These are phyloP conservation scores for Ceratocystis ficicola DNA, from an alignment of 2,329 filamentous ascomycete species.

Conservation along the genomic window DNA sequence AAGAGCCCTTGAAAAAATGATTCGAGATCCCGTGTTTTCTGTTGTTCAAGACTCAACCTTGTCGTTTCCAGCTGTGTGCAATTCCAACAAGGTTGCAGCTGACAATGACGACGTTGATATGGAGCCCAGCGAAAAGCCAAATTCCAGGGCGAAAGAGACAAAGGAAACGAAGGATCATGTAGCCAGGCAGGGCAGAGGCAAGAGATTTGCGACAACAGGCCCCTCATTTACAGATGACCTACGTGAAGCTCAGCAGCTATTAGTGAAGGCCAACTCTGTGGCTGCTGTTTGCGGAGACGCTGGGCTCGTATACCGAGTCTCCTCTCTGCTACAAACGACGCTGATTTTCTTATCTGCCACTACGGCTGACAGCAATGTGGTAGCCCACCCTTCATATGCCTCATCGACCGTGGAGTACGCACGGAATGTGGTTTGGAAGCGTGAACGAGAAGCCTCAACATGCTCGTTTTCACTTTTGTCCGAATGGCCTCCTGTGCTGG, in stretches of 20 bases:
- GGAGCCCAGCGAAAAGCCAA: slow-evolving; percentile 8
- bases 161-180: slow-evolving; percentile 21
- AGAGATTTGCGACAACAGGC: slow-evolving; percentile 15
- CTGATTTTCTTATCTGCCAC: slow-evolving; percentile 55
- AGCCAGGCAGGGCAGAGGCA: background rate
- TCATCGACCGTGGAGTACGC: slow-evolving; percentile 57
- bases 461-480: slow-evolving; percentile 27
- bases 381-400: slow-evolving; percentile 44
- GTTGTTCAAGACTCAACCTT: slow-evolving; percentile 87
- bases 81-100: slow-evolving; percentile 21
- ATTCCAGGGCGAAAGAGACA: slow-evolving; percentile 18
- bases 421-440: slow-evolving; percentile 53
- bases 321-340: slow-evolving; percentile 51
- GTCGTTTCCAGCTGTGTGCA: slow-evolving; percentile 61
- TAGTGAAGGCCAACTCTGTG: slow-evolving; percentile 51
- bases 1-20: slow-evolving; percentile 59
- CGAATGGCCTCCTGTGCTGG: slow-evolving; percentile 23
- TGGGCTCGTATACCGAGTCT: slow-evolving; percentile 49
- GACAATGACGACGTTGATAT: slow-evolving; percentile 8
- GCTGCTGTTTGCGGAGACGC: slow-evolving; percentile 44
- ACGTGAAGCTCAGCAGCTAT: slow-evolving; percentile 51
- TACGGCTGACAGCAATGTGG: slow-evolving; percentile 34
- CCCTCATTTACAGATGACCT: slow-evolving; percentile 47
- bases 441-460: slow-evolving; percentile 46
- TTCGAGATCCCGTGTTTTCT: slow-evolving; percentile 71